A percentile compares a stretch with the other conserved stretches of the same genome.
These are phyloP conservation scores for Aspergillus versicolor DNA, from an alignment of 2,329 filamentous ascomycete species.

Conservation along the genomic window DNA sequence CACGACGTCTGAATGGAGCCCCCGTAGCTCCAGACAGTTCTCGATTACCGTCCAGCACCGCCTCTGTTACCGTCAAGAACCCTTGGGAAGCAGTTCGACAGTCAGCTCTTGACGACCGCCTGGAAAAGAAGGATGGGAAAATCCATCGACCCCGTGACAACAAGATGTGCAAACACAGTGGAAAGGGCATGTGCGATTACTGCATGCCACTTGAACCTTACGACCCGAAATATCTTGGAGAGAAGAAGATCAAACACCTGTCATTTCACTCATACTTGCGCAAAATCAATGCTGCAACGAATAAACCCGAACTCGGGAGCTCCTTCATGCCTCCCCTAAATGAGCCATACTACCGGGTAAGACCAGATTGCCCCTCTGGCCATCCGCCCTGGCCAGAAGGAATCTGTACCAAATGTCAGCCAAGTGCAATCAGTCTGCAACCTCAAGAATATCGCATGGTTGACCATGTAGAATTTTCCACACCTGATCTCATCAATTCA, in stretches of 20 bases:
- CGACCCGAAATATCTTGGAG: slow-evolving; percentile 78
- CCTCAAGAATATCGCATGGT: slow-evolving; percentile 95
- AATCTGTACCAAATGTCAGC: slow-evolving; percentile 97
- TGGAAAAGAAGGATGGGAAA: slow-evolving; percentile 89
- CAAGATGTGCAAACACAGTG: slow-evolving; percentile 92
- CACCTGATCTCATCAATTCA: slow-evolving; percentile 6
- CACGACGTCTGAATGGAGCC: slow-evolving; percentile 40
- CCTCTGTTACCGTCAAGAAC: slow-evolving; percentile 69
- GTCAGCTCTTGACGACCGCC: slow-evolving; percentile 77
- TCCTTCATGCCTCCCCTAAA: slow-evolving; percentile 95
- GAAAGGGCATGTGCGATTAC: slow-evolving; percentile 99
- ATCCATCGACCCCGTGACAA: slow-evolving; percentile 71
- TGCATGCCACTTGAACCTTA: slow-evolving; percentile 97
- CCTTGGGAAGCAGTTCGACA: slow-evolving; percentile 92
- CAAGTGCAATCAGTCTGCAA: slow-evolving; percentile 92
- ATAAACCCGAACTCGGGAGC: slow-evolving; percentile 88
- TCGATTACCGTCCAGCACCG: slow-evolving; percentile 51
- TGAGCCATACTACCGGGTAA: slow-evolving; percentile 90
- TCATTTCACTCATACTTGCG: slow-evolving; percentile 93
- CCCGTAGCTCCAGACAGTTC: slow-evolving; percentile 47
- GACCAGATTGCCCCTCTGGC: slow-evolving; percentile 83
- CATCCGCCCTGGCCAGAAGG: slow-evolving; percentile 93
- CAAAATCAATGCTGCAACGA: slow-evolving; percentile 94
- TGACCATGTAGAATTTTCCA: slow-evolving; percentile 75
- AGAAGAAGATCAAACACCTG: slow-evolving; percentile 98